Conservation (phyloP, 73 alveolate species). For the Paramecium biaurelia region DNA sequence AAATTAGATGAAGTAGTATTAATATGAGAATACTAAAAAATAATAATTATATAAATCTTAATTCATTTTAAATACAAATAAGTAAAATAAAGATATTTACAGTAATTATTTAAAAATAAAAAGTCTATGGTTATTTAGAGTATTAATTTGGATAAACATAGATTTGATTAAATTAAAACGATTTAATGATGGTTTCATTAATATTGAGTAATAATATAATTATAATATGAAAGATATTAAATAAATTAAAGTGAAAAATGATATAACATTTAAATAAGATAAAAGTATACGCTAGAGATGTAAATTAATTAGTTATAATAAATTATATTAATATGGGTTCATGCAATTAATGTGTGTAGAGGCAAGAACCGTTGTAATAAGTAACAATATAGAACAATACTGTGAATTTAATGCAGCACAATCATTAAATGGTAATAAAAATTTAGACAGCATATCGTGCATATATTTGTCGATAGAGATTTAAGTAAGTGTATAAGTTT, state of each 20-base stretch:
- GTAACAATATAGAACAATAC: background rate
- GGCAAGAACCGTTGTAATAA: background rate
- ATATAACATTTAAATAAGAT: background rate
- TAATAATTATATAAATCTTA: too few species aligned
- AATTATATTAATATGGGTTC: background rate
- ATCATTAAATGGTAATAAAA: background rate
- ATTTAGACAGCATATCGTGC: slow-evolving; percentile 7
- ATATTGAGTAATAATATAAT: background rate
- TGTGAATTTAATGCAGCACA: background rate
- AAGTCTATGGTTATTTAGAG: background rate
- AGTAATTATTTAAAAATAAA: background rate
- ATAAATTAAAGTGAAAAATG: background rate
- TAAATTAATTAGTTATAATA: background rate
- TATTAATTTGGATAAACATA: background rate
- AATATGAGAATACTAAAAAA: too few species aligned
- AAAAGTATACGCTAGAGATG: background rate
- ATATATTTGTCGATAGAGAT: background rate
- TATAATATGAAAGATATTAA: background rate
- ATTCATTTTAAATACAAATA: too few species aligned
- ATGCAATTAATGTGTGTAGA: slow-evolving; percentile 4
- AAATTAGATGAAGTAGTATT: too few species aligned
- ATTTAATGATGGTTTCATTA: background rate
- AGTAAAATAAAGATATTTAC: too few species aligned
- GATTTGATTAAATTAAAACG: background rate
- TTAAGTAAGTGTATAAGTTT: background rate